Conservation (phyloP, 2,329 filamentous ascomycete genomes). For the Cladosporium velox region DNA sequence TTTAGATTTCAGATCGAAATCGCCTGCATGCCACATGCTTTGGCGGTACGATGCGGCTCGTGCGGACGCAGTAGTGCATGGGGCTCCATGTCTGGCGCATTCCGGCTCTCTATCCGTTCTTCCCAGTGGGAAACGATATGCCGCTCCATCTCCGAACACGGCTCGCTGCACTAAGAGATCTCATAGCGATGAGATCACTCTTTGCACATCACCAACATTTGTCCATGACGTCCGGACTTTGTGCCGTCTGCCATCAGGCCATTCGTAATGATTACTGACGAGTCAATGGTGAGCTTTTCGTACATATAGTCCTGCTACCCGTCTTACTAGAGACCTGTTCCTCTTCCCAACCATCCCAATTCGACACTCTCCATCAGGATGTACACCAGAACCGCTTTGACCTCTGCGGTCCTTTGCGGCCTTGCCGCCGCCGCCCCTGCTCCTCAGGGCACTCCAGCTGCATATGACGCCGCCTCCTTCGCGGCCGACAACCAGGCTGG, state of each 20-base stretch:
- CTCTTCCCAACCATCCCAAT: constrained; percentile 5
- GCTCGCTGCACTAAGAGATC: constrained; percentile 7
- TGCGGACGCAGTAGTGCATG: constrained; percentile 12
- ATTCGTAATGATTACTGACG: constrained; percentile 4
- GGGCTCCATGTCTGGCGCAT: constrained; percentile 12
- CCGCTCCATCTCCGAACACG: constrained; percentile 15
- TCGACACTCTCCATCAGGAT: constrained; percentile 38
- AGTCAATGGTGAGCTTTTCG: not conserved
- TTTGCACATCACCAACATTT: constrained; percentile 20
- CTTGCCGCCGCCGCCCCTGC: constrained; percentile 40
- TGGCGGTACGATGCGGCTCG: constrained; percentile 7
- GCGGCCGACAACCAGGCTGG: constrained; percentile 31
- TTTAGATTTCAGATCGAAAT: not conserved
- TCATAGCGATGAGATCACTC: constrained; percentile 19
- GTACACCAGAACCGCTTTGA: constrained; percentile 39
- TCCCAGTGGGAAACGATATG: not conserved
- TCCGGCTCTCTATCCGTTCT: not conserved
- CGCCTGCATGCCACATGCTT: not conserved
- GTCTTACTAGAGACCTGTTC: not conserved
- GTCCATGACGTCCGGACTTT: constrained; percentile 16
- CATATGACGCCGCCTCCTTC: constrained; percentile 12
- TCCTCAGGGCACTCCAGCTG: constrained; percentile 25
- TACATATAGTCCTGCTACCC: constrained; percentile 11
- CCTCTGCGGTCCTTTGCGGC: constrained; percentile 39
- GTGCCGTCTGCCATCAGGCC: constrained; percentile 12